Base-by-base conservation (phyloP, 441 rosid species). In the Theobroma grandiflorum region DNA sequence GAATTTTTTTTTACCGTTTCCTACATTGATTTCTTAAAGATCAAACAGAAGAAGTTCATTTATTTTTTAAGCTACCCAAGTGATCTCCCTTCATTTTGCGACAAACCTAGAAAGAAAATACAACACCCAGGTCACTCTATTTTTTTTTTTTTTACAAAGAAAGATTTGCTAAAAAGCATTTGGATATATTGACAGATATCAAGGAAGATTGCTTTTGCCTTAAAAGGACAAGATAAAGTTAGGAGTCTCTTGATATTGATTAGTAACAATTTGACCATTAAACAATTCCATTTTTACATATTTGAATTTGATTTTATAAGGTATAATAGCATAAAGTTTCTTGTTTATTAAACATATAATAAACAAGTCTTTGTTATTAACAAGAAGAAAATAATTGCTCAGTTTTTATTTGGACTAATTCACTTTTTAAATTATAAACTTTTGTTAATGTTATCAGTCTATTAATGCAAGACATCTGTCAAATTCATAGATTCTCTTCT, bases 121-220 rank as follows among this genome's bases (percentile, higher is more conserved):
- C 20, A 50, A 62, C 2, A 47, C 14, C 52, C n/a, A n/a, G n/a
- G n/a, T n/a, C n/a, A n/a, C n/a, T n/a, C n/a, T n/a, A n/a, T n/a
- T n/a, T n/a, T n/a, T n/a, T n/a, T n/a, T n/a, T n/a, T n/a, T n/a
- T n/a, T n/a, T n/a, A n/a, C n/a, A n/a, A n/a, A n/a, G n/a, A n/a
- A 81, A 81, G 85, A 85, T 85, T 84, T 83, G 78, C 61, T 33
- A 50, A 78, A 79, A 74, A 72, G 77, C 45, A 69, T 49, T 79
- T 33, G 65, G 65, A 40, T 52, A 79, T 62, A 38, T 63, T 75
- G 85, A 81, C 74, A 66, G 82, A 74, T 78, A 49, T 57, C 16
- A 77, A 52, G 81, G 84, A 45, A 76, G 80, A 80, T 79, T 85
- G 68, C 78, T 82, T 85, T 75, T 76, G 73, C 62, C 47, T 77